These are phyloP conservation scores for Kentomonas sorsogonicus DNA, from an alignment of 208 protist genomes.

Conservation along the genomic window DNA sequence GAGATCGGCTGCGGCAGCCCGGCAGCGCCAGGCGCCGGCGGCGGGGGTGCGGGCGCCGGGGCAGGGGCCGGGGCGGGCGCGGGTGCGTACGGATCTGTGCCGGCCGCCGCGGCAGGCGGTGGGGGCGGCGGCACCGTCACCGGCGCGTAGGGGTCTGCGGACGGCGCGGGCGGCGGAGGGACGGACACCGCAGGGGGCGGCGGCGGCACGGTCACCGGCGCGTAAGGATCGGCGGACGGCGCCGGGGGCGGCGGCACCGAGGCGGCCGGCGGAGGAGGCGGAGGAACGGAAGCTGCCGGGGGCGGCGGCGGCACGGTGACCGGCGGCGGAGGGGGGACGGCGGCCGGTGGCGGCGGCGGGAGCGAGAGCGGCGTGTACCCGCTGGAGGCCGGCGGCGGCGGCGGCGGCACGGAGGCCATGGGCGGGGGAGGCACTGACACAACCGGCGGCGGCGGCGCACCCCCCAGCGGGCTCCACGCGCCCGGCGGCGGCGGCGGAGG, in stretches of 20 bases:
- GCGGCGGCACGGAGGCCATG: conserved; percentile 17
- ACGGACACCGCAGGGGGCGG: too few species aligned
- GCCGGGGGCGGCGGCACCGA: conserved; percentile 2
- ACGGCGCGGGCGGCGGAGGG: conserved; percentile 15
- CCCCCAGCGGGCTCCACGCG: conserved; percentile 1
- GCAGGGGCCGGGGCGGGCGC: conserved; percentile 8
- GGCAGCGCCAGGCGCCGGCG: conserved; percentile 12
- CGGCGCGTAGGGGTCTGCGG: conserved; percentile 8
- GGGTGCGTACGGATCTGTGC: conserved; percentile 6
- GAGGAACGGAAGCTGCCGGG: conserved; percentile 10
- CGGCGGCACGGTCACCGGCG: conserved; percentile 13
- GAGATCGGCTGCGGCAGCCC: conserved; percentile 32
- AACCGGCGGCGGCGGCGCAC: conserved; percentile 11
- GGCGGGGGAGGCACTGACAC: conserved; percentile 10
- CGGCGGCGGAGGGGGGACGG: conserved; percentile 11
- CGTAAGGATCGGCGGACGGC: conserved; percentile 10
- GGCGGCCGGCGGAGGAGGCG: conserved; percentile 11
- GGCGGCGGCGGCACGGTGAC: conserved; percentile 11
- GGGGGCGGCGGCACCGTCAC: conserved; percentile 11
- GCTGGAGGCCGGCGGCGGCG: conserved; percentile 12
- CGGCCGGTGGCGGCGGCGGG: conserved; percentile 12
- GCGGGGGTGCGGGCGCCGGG: conserved; percentile 7
- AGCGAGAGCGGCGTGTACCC: conserved; percentile 8
- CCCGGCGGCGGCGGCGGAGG: conserved; percentile 11
- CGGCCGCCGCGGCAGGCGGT: conserved; percentile 5